Evolutionary conservation across 2,329 filamentous ascomycete species (phyloP), one percentile per base, ranked within the genome.

Genomic region (Penicillium digitatum): DNA sequence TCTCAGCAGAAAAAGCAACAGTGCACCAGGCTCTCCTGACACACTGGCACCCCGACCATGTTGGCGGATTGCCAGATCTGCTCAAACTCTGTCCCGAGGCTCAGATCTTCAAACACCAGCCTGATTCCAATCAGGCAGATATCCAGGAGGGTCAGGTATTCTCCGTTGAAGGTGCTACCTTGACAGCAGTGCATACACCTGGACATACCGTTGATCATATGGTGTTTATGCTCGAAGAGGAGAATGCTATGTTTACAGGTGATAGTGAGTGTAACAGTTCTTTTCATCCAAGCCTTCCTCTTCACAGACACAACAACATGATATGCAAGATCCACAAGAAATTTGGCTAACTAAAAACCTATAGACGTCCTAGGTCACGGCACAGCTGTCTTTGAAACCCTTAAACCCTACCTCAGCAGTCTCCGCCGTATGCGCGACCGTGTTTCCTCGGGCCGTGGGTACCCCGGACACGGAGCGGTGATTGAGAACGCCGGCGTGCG

Each of bases 41-140:
- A 0, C 94, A 99, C 72, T 95, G 92, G 90, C 94, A 99, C 69
- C 82, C 78, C 39, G 94, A 99, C 68, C 94, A 99, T 69, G 81
- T 86, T 7, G 83, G 86, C 24, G 94, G 94, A 8, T 82, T 96
- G 24, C 70, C 76, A 3, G 85, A 95, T 64, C 77, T 96, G 1
- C 76, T 86, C 18, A 72, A 75, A 14, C 69, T 87, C 24, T 88
- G 80, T n/a, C 87, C 89, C 0, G 69, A 79, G 18, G 84, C 82
- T 7, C 77, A 76, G 22, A 73, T 94, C 37, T 84, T 86, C 74
- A 93, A 94, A 71, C 77, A 85, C 62, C 73, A 83, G 34, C 86
- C 87, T 0, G 74, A 71, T 1, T 62, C 62, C 24, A 68, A 59
- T 0, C 83, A 87, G 68, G 66, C 68, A 3, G 72, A 81, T 42